phyloP scores from a whole-genome alignment of 2,329 filamentous ascomycete species.

The Rhynchosporium secalis region DNA sequence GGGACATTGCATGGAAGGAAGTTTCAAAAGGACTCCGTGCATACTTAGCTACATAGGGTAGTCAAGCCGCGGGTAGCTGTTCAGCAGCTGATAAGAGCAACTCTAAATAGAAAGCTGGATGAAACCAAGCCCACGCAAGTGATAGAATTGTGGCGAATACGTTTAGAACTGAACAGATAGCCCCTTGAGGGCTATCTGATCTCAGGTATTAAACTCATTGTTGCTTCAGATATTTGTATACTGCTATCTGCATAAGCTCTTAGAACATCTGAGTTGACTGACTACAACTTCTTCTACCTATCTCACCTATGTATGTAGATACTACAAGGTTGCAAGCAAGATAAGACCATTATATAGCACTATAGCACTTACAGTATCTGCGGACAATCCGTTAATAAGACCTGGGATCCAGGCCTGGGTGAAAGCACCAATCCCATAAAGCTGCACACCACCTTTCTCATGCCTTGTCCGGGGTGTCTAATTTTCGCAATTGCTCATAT shows the following conservation, averaged over 20 bases:
- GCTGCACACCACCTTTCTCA: conserved; percentile 5
- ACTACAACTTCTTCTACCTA: neutral
- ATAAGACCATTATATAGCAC: no score
- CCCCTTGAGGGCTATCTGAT: neutral
- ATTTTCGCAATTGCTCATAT: neutral
- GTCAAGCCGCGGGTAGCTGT: no score
- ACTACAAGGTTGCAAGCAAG: no score
- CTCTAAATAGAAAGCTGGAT: neutral
- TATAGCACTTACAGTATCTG: neutral
- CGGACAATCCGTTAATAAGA: neutral
- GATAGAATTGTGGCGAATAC: neutral
- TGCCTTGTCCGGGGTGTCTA: neutral
- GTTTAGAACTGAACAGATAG: neutral
- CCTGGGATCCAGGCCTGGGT: neutral
- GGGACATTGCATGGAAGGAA: no score
- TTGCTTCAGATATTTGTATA: no score
- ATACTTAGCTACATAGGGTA: no score
- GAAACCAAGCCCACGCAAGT: conserved; percentile 7
- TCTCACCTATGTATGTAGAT: neutral
- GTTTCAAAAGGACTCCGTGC: no score
- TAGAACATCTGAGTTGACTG: no score
- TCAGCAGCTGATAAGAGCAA: neutral
- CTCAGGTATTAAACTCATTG: neutral
- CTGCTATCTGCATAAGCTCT: no score
- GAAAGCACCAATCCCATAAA: neutral